Conservation (phyloP, 371 early-diverging fungal species). For the Apophysomyces ossiformis region DNA sequence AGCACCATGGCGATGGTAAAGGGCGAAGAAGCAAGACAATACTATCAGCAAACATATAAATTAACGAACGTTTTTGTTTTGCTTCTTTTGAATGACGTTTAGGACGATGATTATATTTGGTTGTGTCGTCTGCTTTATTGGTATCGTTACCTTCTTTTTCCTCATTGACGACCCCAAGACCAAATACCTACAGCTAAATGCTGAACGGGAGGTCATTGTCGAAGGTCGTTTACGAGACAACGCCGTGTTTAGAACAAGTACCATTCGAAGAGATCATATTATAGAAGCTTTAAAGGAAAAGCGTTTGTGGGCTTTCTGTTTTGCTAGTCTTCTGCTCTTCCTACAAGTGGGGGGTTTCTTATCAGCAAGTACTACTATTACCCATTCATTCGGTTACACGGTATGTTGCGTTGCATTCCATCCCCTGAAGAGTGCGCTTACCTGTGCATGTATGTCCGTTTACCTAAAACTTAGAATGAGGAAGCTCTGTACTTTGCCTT, state of each 20-base stretch:
- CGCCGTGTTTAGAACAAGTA: slow-evolving; percentile 25
- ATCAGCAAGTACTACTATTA: slow-evolving; percentile 33
- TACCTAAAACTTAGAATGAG: background rate
- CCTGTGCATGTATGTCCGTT: background rate
- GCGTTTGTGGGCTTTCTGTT: slow-evolving; percentile 34
- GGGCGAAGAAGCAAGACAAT: background rate
- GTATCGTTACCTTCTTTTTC: background rate
- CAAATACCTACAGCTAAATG: background rate
- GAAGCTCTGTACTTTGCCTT: background rate
- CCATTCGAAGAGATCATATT: slow-evolving; percentile 32
- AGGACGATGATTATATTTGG: slow-evolving; percentile 7
- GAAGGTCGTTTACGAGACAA: background rate
- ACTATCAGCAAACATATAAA: no score
- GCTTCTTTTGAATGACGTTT: background rate
- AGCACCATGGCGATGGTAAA: slow-evolving; percentile 50
- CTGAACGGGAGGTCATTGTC: background rate
- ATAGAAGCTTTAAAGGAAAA: slow-evolving; percentile 36
- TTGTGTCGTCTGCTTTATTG: background rate
- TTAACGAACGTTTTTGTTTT: background rate
- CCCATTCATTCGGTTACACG: slow-evolving; percentile 31
- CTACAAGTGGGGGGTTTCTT: slow-evolving; percentile 39
- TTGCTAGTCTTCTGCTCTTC: slow-evolving; percentile 28
- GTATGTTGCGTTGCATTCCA: slow-evolving; percentile 21
- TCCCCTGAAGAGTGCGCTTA: background rate
- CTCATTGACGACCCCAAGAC: background rate